These are phyloP conservation scores for Candida boidinii DNA, from an alignment of 805 yeast species.

Conservation along the genomic window DNA sequence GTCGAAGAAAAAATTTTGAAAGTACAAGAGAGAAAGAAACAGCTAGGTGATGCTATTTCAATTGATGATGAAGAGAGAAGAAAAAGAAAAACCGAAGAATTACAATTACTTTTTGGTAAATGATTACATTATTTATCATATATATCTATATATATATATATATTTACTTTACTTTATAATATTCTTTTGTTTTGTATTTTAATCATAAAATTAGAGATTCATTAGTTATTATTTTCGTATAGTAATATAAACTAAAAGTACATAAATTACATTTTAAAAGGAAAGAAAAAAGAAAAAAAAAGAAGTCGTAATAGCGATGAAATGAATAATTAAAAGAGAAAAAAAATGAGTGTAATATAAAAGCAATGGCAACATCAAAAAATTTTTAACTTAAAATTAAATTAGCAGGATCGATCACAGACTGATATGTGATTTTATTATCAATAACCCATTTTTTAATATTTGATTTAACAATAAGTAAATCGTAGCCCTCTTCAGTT, in stretches of 20 bases:
- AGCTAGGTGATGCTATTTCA: conserved; percentile 72
- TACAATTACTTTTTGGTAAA: conserved; percentile 54
- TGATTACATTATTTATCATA: conserved; percentile 3
- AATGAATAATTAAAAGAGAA: neutral
- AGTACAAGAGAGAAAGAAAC: conserved; percentile 79
- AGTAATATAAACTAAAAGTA: too few species aligned
- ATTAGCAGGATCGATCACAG: conserved; percentile 11
- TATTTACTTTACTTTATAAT: too few species aligned
- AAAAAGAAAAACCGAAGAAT: conserved; percentile 62
- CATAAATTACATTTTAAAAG: too few species aligned
- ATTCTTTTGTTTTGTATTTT: too few species aligned
- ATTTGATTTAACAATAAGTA: conserved; percentile 15
- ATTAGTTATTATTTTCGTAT: too few species aligned
- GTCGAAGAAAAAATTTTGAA: conserved; percentile 84
- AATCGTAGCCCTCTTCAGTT: conserved; percentile 15
- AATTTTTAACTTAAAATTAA: conserved; percentile 21
- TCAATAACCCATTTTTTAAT: conserved; percentile 21
- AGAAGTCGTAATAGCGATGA: neutral
- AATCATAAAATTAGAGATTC: too few species aligned
- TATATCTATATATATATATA: conserved; percentile 6
- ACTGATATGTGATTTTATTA: conserved; percentile 11
- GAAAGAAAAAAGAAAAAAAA: neutral
- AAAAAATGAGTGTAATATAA: too few species aligned
- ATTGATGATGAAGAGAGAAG: conserved; percentile 69
- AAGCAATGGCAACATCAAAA: too few species aligned